These are phyloP conservation scores for Picea abies DNA, from an alignment of 83 land plant genomes.

Conservation along the genomic window DNA sequence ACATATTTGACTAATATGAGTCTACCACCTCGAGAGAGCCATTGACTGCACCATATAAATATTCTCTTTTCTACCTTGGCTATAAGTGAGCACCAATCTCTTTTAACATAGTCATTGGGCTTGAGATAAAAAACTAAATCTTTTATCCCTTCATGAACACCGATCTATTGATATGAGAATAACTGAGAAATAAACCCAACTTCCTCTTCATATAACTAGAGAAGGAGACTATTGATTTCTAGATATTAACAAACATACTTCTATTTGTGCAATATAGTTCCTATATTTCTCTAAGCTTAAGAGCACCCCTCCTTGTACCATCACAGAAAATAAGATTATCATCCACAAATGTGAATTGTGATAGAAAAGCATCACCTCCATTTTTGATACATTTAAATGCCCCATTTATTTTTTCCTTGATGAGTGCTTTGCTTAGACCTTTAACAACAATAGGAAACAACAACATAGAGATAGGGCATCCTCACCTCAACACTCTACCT, in stretches of 20 bases:
- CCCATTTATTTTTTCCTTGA: not conserved
- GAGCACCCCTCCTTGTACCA: not conserved
- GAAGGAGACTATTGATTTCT: not conserved
- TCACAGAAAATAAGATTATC: not conserved
- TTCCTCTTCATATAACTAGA: not conserved
- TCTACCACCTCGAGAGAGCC: not conserved
- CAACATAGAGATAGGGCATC: not conserved
- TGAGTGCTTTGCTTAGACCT: not conserved
- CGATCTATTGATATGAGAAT: accelerated
- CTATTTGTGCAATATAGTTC: not conserved
- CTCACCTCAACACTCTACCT: not conserved
- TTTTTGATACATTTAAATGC: not conserved
- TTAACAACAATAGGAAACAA: not conserved
- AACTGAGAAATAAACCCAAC: not conserved
- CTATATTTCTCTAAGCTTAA: not conserved
- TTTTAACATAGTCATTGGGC: not conserved
- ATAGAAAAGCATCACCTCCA: not conserved
- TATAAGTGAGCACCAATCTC: not conserved
- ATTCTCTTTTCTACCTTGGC: not conserved
- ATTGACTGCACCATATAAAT: not conserved
- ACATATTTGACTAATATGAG: not conserved
- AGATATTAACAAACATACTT: not conserved
- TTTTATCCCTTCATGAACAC: not conserved
- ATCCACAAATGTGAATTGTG: not conserved
- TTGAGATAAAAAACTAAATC: not conserved